Conservation (phyloP, 441 rosid species). For the Omphalea diandra region DNA sequence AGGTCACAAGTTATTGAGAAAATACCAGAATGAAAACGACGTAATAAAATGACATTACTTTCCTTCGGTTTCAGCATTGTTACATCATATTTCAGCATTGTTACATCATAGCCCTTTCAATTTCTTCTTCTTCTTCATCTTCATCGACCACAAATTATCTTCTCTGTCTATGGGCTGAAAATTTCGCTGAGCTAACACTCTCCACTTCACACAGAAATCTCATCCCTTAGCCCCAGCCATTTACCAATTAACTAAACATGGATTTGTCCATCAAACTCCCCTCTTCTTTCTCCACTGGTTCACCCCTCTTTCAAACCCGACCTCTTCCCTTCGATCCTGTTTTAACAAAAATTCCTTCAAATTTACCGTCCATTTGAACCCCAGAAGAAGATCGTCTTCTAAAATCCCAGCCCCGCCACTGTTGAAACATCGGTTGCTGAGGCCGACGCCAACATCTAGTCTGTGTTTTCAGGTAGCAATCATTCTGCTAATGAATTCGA, state of each 20-base stretch:
- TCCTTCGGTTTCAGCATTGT: too few relatives aligned
- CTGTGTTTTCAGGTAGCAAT: slow-evolving; percentile 63
- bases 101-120: too few relatives aligned
- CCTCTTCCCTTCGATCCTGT: slow-evolving; percentile 33
- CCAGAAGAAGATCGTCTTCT: slow-evolving; percentile 27
- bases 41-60: too few relatives aligned
- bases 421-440: slow-evolving; percentile 50
- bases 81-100: too few relatives aligned
- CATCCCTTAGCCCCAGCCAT: too few relatives aligned
- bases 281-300: slow-evolving; percentile 46
- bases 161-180: too few relatives aligned
- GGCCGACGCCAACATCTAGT: slow-evolving; percentile 53
- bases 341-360: slow-evolving; percentile 27
- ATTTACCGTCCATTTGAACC: slow-evolving; percentile 16
- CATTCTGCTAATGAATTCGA: slow-evolving; percentile 32
- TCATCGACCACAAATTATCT: too few relatives aligned
- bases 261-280: slow-evolving; percentile 60
- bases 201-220: too few relatives aligned
- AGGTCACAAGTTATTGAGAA: too few relatives aligned
- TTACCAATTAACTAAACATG: slow-evolving; percentile 42
- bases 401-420: slow-evolving; percentile 43
- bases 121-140: too few relatives aligned
- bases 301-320: slow-evolving; percentile 1
- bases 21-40: too few relatives aligned
- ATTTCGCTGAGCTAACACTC: too few relatives aligned